These are phyloP conservation scores for Lentinula detonsa DNA, from an alignment of 768 basidiomycete genomes.

Conservation along the genomic window DNA sequence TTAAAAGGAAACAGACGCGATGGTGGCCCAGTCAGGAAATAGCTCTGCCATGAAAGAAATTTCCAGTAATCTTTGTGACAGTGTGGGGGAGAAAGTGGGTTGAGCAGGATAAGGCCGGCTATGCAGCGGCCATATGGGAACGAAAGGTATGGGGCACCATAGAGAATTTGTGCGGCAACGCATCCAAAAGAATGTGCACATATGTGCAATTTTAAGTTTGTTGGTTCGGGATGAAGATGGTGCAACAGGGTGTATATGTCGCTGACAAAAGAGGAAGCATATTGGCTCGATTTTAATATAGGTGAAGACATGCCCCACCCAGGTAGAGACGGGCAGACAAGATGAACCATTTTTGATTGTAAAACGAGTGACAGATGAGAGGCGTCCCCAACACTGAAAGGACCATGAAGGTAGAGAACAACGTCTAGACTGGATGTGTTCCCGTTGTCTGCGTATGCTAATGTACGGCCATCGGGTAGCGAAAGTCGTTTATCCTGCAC, in stretches of 20 bases:
- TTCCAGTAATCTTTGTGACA: conserved; percentile 39
- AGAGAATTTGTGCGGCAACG: conserved; percentile 49
- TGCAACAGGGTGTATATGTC: conserved; percentile 42
- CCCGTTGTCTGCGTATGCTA: conserved; percentile 51
- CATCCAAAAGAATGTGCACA: conserved; percentile 51
- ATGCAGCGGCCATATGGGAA: conserved; percentile 47
- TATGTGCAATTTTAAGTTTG: conserved; percentile 40
- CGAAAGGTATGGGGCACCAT: conserved; percentile 40
- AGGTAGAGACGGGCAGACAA: conserved; percentile 46
- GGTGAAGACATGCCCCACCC: conserved; percentile 55
- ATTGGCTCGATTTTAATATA: conserved; percentile 24
- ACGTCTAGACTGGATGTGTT: conserved; percentile 41
- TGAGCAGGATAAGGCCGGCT: conserved; percentile 40
- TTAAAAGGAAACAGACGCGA: conserved; percentile 35
- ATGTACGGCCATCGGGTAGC: conserved; percentile 36
- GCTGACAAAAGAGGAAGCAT: conserved; percentile 32
- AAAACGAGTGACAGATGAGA: conserved; percentile 25
- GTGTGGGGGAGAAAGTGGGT: conserved; percentile 40
- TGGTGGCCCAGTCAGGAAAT: conserved; percentile 40
- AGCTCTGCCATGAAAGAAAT: conserved; percentile 39
- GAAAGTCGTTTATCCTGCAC: conserved; percentile 30
- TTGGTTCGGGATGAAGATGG: conserved; percentile 40
- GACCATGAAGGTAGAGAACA: conserved; percentile 52
- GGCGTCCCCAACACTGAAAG: conserved; percentile 44
- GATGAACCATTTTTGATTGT: conserved; percentile 34